A percentile compares a stretch with the other conserved stretches of the same genome.
These are phyloP conservation scores for Neobulgaria alba DNA, from an alignment of 2,329 filamentous ascomycete species.

Conservation along the genomic window DNA sequence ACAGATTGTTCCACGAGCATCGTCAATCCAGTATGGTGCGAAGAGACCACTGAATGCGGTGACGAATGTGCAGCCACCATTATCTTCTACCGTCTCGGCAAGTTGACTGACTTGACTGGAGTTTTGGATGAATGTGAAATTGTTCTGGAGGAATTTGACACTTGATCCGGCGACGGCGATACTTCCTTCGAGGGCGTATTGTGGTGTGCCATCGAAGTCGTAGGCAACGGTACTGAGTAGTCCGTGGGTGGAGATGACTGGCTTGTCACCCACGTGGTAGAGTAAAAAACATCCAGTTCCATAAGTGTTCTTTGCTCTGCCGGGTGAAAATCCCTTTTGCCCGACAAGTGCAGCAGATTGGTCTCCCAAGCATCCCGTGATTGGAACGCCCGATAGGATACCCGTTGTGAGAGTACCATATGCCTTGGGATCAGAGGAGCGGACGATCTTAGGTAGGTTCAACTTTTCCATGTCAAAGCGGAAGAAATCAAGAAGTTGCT, in stretches of 20 bases:
- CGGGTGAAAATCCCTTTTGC: conserved; percentile 74
- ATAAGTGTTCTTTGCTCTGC: conserved; percentile 79
- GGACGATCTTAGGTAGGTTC: conserved; percentile 71
- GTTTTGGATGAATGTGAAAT: conserved; percentile 49
- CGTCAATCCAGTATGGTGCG: conserved; percentile 91
- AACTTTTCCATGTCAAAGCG: conserved; percentile 60
- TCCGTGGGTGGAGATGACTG: conserved; percentile 76
- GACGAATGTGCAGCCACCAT: conserved; percentile 77
- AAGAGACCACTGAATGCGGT: conserved; percentile 88
- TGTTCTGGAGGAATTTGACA: conserved; percentile 64
- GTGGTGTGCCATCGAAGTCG: conserved; percentile 57
- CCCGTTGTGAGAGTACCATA: conserved; percentile 63
- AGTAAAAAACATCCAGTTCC: conserved; percentile 80
- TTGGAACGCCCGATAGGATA: conserved; percentile 57
- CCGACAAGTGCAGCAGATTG: conserved; percentile 74
- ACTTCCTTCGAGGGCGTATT: conserved; percentile 77
- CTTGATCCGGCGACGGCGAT: conserved; percentile 76
- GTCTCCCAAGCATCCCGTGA: conserved; percentile 71
- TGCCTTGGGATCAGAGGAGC: conserved; percentile 64
- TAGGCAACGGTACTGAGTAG: conserved; percentile 82
- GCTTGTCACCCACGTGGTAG: conserved; percentile 75
- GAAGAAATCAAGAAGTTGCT: conserved; percentile 70
- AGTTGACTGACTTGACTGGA: conserved; percentile 42
- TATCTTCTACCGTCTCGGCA: conserved; percentile 52
- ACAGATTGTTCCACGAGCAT: conserved; percentile 72